These are phyloP conservation scores for Linnemannia schmuckeri DNA, from an alignment of 192 early-diverging fungal species.

Conservation along the genomic window DNA sequence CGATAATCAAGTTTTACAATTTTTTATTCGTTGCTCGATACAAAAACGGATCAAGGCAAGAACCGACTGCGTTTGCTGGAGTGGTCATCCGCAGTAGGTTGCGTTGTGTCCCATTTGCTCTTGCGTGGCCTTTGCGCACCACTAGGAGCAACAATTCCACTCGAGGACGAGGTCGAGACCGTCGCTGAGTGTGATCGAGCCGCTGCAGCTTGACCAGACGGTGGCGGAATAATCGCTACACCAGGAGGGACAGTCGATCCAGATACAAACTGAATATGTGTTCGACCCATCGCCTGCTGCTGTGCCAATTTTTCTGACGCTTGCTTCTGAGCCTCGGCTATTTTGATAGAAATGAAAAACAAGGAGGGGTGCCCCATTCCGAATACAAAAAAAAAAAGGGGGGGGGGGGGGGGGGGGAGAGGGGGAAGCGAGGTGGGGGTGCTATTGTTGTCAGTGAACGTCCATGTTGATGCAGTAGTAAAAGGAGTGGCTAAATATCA, in stretches of 20 bases:
- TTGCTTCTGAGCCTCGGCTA: constrained; percentile 57
- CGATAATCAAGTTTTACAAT: not conserved
- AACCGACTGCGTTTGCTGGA: constrained; percentile 30
- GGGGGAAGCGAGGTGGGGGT: not conserved
- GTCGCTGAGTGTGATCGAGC: not conserved
- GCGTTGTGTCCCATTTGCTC: constrained; percentile 54
- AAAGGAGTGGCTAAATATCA: not conserved
- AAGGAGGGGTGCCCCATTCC: not conserved
- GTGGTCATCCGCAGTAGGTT: constrained; percentile 17
- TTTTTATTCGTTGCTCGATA: not conserved
- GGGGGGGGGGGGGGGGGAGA: not conserved
- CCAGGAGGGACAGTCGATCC: constrained; percentile 16
- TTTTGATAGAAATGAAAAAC: not conserved
- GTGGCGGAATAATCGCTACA: not conserved
- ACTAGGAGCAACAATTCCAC: constrained; percentile 1
- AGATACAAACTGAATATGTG: constrained; percentile 37
- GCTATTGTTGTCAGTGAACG: not conserved
- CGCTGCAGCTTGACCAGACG: not conserved
- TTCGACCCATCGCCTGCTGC: constrained; percentile 35
- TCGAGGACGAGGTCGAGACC: constrained; percentile 13
- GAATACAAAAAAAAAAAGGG: not conserved
- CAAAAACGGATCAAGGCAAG: not conserved
- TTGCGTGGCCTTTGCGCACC: constrained; percentile 30
- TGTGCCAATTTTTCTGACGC: constrained; percentile 58
- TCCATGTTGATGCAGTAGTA: not conserved